Base-by-base conservation (phyloP, 176 grass and related monocot species). In the Oryza rufipogon region DNA sequence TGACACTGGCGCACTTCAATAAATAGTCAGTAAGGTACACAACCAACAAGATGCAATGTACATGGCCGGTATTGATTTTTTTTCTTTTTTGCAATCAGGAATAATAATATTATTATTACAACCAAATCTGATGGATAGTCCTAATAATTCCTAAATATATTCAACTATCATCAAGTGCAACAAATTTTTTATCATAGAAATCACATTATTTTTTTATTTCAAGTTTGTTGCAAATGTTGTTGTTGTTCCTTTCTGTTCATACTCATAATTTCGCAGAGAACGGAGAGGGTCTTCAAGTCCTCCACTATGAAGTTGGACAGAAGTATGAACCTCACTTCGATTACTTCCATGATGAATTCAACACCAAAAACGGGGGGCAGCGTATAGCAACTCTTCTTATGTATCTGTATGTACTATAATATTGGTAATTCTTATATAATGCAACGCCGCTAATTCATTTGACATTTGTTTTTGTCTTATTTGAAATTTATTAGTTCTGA, bases 231-330 rank as follows among this genome's bases (percentile, higher is more conserved):
- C 41, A 45, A 79, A 51, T 80, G 12, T 14, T 42, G 36, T 87
- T 9, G 11, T 0, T 22, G 25, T n/a, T 39, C 74, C 30, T 87
- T 2, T 66, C 66, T 78, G 64, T 69, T 65, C 14, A 70, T 78
- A 19, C 19, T 61, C 71, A 58, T 83, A 51, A 83, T 77, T 81
- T 71, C 75, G 1, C 78, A 99, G 96, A 96, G 75, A 84, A 99
- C 33, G 96, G 96, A 69, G 96, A 99, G 81, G 96, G 93, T 65
- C 93, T 99, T 86, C 96, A 99, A 81, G 91, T 96, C 73, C 96
- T 99, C 51, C 96, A 99, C 86, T 99, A 99, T 80, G 96, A 99
- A 91, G 91, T 76, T 87, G 96, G 93, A 75, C 96, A 99, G 86
- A 96, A 94, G 71, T 99, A 99, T 38, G 93, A 96, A 58, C 88